Base-by-base conservation (phyloP, 768 basidiomycete species). In the Glaciozyma antarctica region DNA sequence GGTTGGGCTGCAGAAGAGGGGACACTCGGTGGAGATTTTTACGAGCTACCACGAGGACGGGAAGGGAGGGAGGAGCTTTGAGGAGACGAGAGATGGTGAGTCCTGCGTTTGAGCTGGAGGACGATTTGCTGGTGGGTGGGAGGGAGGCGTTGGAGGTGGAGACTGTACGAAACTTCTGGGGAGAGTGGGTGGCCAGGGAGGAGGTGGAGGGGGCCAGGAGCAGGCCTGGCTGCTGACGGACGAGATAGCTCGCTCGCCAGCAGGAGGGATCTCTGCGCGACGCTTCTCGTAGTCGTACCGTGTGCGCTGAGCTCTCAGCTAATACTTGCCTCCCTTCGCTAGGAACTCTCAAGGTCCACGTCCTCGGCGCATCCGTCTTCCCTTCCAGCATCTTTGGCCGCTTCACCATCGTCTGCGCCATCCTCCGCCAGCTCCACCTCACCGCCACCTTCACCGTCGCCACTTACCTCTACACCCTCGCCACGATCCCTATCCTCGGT, bases 61-160 rank as follows among this genome's bases (percentile, higher is more conserved):
- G 19, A 86, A 90, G 68, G 16, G 43, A 0, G 65, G 61, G 0
- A 32, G 73, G 28, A 94, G 89, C 74, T 99, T 99, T 71, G 88
- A 91, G 58, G 95, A 99, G 78, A 98, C 95, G 0, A 79, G 82
- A 61, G 85, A 97, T 75, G 94, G 94, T 90, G 74, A 53, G 82
- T 58, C 15, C 49, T 15, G 13, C 6, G n/a, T 16, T 54, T 34
- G 6, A 32, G 30, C 30, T 41, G 38, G 38, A 12, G 10, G 38
- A 10, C 12, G 53, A 19, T 19, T 3, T 26, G 16, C 52, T 6
- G 21, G 47, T 24, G n/a, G 47, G 3, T 48, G 3, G 13, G 21
- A 48, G 21, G 7, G n/a, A 48, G 1, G 13, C 10, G 21, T 48
- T 48, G 47, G n/a, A 47, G 22, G 45, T 17, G 22, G 45, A 3